Evolutionary conservation across 371 early-diverging fungal genomes (phyloP), one percentile per base, ranked within the genome.

Genomic region (Blakeslea trispora): DNA sequence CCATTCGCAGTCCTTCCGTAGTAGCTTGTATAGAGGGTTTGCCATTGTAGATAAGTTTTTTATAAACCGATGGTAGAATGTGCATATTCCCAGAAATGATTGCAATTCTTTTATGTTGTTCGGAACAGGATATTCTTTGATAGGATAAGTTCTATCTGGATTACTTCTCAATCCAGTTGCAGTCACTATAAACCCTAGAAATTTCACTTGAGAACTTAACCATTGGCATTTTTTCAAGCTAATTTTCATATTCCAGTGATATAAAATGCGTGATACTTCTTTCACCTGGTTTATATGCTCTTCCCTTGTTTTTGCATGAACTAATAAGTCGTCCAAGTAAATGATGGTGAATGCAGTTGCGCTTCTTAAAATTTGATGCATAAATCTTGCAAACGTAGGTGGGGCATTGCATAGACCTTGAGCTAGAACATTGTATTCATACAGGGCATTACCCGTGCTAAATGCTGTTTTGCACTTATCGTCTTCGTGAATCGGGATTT

Each of bases 341-440:
- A 48, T 31, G 17, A 31, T 46, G 6, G 46, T 46, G 23, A 24
- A 46, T 14, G 2, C 5, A 6, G 31, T 15, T 2, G 17, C 48
- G n/a, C 31, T 31, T 15, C n/a, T 31, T 17, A 56, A 17, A 43
- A 55, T 44, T 7, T 23, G 13, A 43, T 55, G 32, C 46, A 50
- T 46, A 63, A 32, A 14, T 48, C 57, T 35, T 74, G 68, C 57
- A 77, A 80, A 14, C 6, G 70, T 71, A 0, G 71, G 59, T 1
- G 77, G 81, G 0, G 73, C 63, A 50, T 74, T 68, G 11, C 64
- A 70, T 17, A 75, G 5, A 69, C 79, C 81, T 49, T 82, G 79
- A 0, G 78, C 75, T 53, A 85, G 63, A 0, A 73, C 70, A 4
- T 61, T 55, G 24, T 56, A 86, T 50, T 81, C 66, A 40, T 41